Evolutionary conservation across 2,329 filamentous ascomycete species (phyloP), one percentile per base, ranked within the genome.

Genomic region (Fusarium caatingaense): DNA sequence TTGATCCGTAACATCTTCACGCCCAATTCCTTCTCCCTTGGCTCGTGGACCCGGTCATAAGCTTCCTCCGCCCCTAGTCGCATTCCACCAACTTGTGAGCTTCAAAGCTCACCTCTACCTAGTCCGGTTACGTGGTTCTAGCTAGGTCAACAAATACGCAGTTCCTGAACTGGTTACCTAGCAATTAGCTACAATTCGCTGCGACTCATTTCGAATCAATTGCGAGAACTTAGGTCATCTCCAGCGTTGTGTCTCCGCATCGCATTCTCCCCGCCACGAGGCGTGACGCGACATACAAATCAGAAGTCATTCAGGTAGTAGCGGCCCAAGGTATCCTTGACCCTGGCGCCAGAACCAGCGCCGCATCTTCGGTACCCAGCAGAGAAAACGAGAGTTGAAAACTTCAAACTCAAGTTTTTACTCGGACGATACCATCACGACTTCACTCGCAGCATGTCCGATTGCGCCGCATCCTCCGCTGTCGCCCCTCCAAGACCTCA

Each of bases 401-500:
- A 28, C 47, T 68, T 37, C 53, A 60, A 45, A 41, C 46, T 51
- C 50, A 56, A 54, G 61, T 56, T 68, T 47, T 48, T 60, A 66
- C 59, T 73, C 42, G 50, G 51, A 47, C 50, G 20, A 50, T 50
- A 56, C 57, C 50, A 59, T 63, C 57, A 49, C 56, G 34, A 56
- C 58, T 53, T 46, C 66, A 59, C 53, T 60, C 69, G 53, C 74
- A 76, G 74, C 73, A 76, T 76, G 74, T 74, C 63, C 67, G 42
- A 53, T 67, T 76, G 74, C 69, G 63, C 65, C 45, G 56, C 56
- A 56, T 21, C 60, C 46, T 70, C 61, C 67, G 56, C 48, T 63
- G 56, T 61, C 62, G 50, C 63, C 66, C 66, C 67, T 67, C 64
- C 60, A 59, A 73, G 60, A 72, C 61, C 61, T 45, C 40, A 62